phyloP scores from a whole-genome alignment of 139 green algal genomes.

The Mesotaenium endlicherianum region DNA sequence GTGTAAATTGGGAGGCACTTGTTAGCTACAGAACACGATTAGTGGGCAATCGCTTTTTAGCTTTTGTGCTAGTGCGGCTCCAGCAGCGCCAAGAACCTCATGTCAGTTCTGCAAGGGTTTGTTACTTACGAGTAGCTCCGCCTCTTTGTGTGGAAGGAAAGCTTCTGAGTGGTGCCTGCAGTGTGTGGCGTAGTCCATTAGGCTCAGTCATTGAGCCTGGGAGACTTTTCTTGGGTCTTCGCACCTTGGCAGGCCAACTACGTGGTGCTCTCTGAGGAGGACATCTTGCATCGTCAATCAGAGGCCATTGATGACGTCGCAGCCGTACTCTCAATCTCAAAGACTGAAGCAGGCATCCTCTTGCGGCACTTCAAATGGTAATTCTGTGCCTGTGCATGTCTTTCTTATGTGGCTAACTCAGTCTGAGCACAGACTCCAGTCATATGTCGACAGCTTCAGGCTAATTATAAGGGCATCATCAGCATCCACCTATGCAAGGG shows the following conservation, averaged over 20 bases:
- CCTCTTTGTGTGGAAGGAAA: not conserved
- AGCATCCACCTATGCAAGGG: no score
- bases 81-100: no score
- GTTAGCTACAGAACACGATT: no score
- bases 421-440: no score
- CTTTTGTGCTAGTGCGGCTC: no score
- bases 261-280: constrained; percentile 36
- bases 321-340: constrained; percentile 29
- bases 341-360: constrained; percentile 29
- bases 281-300: constrained; percentile 34
- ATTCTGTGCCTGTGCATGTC: not conserved
- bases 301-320: constrained; percentile 35
- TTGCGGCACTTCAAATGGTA: constrained; percentile 53
- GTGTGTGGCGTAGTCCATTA: not conserved
- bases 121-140: not conserved
- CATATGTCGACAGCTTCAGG: no score
- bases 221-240: not conserved
- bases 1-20: no score
- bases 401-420: no score
- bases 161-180: not conserved
- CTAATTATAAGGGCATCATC: no score
- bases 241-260: constrained; percentile 27
- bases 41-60: no score
- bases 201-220: not conserved
- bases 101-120: no score